Evolutionary conservation across 1,284 basidiomycete genomes (phyloP), one percentile per base, ranked within the genome.

Genomic region (Leccinum griseonigrum): DNA sequence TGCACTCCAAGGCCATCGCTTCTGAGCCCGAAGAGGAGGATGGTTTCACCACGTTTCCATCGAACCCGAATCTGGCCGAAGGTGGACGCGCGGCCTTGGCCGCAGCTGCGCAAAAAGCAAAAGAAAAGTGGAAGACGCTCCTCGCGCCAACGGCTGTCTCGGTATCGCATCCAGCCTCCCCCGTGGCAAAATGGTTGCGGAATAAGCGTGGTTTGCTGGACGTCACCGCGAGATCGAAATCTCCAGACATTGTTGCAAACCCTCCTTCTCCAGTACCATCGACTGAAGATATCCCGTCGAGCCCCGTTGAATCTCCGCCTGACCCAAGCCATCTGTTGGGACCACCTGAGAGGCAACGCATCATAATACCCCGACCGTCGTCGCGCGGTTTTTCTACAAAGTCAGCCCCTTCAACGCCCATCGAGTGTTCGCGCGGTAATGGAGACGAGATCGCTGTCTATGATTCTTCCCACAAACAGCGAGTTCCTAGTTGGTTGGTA

Each of bases 401-500:
- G 46, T 80, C 62, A 76, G 76, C 62, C 73, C 80, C 57, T 72
- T 75, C 69, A 72, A 65, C 70, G 5, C 71, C 71, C 36, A 73
- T 75, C 38, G 76, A 78, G 28, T 75, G 76, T 18, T 75, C 78
- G 6, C 68, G 72, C 26, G 74, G 74, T 29, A 57, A 66, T 10
- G 76, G 77, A 9, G 80, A 80, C 31, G 83, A 83, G 52, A 83
- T 80, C 67, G 87, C 86, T 18, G 85, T 89, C 2, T 92, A 92
- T 67, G 91, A 92, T 72, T 85, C 87, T 26, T 92, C 91, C 14
- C 79, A 83, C 67, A 92, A 92, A 74, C 83, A 86, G 68, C 84
- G 90, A n/a, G 90, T 92, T 32, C 90, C 90, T 3, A 91, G 90
- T 69, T 92, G 91, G 90, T 90, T 63, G 61, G 64, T 60, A 51